Evolutionary conservation across 495 filamentous ascomycete species (phyloP).

Genomic region (Pyronema domesticum): DNA sequence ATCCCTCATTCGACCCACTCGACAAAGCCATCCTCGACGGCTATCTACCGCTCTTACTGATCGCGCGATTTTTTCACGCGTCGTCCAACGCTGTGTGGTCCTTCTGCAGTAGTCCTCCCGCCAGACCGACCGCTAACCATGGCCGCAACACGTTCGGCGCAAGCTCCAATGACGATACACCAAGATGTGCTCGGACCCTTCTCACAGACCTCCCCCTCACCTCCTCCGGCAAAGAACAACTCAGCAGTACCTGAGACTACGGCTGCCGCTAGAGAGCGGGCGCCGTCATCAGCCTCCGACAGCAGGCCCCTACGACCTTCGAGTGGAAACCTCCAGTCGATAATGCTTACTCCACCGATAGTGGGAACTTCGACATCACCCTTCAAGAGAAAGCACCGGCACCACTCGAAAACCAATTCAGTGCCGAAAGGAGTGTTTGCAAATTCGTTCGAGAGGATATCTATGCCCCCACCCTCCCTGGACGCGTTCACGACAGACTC

Average conservation of each 20-base stretch:
- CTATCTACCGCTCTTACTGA: not conserved
- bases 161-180: slow-evolving; percentile 23
- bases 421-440: slow-evolving; percentile 24
- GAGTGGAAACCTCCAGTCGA: slow-evolving; percentile 19
- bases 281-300: slow-evolving; percentile 8
- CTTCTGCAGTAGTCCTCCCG: slow-evolving; percentile 3
- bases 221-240: slow-evolving; percentile 11
- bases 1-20: not conserved
- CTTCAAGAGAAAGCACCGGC: slow-evolving; percentile 21
- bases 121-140: slow-evolving; percentile 1
- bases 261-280: not conserved
- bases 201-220: slow-evolving; percentile 23
- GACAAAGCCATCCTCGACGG: not conserved
- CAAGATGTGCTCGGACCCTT: slow-evolving; percentile 24
- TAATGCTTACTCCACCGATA: slow-evolving; percentile 26
- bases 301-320: slow-evolving; percentile 19
- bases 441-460: slow-evolving; percentile 38
- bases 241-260: slow-evolving; percentile 1
- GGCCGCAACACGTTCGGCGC: slow-evolving; percentile 5
- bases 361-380: slow-evolving; percentile 29
- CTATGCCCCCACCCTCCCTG: slow-evolving; percentile 52
- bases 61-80: slow-evolving; percentile 3
- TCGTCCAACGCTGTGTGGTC: not conserved
- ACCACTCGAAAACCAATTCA: slow-evolving; percentile 22
- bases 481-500: slow-evolving; percentile 63